A percentile compares a stretch with the other conserved stretches of the same genome.
Evolutionary conservation across 805 yeast genomes (phyloP).

Genomic region (Candida corydali): DNA sequence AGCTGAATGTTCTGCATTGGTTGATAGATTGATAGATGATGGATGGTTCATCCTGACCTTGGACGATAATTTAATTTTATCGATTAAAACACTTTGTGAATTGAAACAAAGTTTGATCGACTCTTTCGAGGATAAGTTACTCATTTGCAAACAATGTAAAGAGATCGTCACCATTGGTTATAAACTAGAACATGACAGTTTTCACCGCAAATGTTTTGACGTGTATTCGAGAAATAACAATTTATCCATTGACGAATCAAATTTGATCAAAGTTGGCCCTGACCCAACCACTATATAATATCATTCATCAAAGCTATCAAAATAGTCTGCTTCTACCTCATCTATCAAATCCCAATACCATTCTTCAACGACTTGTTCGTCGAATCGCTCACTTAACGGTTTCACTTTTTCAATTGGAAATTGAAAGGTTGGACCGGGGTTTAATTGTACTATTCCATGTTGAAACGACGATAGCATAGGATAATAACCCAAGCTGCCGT

Average conservation of each 20-base stretch:
- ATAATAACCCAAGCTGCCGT: constrained; percentile 84
- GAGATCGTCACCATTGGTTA: constrained; percentile 53
- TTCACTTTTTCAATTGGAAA: constrained; percentile 42
- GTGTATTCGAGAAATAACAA: constrained; percentile 31
- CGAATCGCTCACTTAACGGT: constrained; percentile 57
- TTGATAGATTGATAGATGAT: constrained; percentile 39
- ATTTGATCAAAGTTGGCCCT: constrained; percentile 9
- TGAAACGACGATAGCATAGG: constrained; percentile 84
- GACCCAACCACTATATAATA: constrained; percentile 8
- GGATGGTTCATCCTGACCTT: constrained; percentile 49
- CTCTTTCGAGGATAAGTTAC: constrained; percentile 31
- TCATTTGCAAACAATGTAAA: constrained; percentile 47
- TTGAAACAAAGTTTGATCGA: constrained; percentile 41
- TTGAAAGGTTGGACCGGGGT: constrained; percentile 63
- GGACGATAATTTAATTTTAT: constrained; percentile 30
- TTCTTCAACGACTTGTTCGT: constrained; percentile 73
- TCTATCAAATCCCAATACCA: constrained; percentile 80
- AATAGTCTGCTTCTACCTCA: constrained; percentile 64
- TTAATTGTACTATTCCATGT: constrained; percentile 70
- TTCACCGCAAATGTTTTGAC: constrained; percentile 47
- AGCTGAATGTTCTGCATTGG: constrained; percentile 35
- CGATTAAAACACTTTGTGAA: constrained; percentile 45
- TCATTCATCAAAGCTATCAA: constrained; percentile 47
- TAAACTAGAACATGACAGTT: constrained; percentile 11
- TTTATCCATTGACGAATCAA: constrained; percentile 1